Evolutionary conservation across 768 basidiomycete genomes (phyloP).

Genomic region (Termitomyces sp.): DNA sequence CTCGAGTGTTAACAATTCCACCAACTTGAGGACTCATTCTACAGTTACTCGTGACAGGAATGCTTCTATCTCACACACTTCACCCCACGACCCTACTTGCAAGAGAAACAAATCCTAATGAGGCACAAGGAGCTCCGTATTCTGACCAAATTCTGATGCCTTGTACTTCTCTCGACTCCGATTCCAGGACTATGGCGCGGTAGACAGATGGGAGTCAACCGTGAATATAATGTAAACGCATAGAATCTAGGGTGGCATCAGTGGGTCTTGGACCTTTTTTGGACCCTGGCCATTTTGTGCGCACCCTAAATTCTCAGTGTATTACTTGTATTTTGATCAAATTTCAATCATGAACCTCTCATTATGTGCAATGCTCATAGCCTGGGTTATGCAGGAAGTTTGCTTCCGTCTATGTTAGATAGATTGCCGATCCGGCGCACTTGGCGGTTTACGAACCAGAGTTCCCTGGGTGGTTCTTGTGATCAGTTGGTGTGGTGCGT

Average conservation of each 20-base stretch:
- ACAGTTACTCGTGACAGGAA: neutral
- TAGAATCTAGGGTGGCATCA: neutral
- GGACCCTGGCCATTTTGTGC: neutral
- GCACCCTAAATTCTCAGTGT: neutral
- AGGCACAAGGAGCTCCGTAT: neutral
- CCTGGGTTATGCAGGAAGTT: neutral
- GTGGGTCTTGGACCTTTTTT: neutral
- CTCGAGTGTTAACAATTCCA: neutral
- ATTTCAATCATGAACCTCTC: neutral
- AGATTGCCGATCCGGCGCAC: neutral
- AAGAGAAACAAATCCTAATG: neutral
- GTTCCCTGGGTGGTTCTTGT: neutral
- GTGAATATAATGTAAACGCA: neutral
- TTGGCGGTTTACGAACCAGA: neutral
- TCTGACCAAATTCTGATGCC: neutral
- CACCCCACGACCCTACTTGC: neutral
- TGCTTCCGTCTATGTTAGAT: neutral
- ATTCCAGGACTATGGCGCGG: neutral
- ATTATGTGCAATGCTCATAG: neutral
- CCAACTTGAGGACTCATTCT: neutral
- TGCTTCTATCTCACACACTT: neutral
- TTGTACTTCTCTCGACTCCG: neutral
- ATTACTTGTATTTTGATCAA: neutral
- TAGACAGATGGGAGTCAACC: neutral
- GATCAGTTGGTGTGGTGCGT: neutral